These are phyloP conservation scores for Abelmoschus esculentus DNA, from an alignment of 345 rosid genomes.

Conservation along the genomic window DNA sequence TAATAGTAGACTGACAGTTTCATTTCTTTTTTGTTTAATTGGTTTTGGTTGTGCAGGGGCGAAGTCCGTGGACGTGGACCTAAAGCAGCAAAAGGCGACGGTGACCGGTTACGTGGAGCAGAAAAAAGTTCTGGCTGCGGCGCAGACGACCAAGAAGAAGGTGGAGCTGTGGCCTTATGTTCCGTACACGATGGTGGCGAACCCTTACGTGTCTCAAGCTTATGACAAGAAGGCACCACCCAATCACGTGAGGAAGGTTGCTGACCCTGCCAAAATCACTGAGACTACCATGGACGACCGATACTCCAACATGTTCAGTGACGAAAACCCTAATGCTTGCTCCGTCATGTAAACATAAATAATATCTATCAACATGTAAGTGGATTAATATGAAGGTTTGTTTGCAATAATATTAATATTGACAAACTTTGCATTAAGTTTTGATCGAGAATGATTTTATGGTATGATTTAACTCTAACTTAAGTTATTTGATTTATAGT, in stretches of 20 bases:
- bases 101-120: slow-evolving; percentile 61
- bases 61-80: slow-evolving; percentile 68
- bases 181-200: slow-evolving; percentile 52
- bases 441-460: too few relatives aligned
- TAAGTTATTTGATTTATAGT: too few relatives aligned
- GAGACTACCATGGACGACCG: slow-evolving; percentile 56
- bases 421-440: too few relatives aligned
- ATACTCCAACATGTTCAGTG: slow-evolving; percentile 66
- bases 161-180: slow-evolving; percentile 95
- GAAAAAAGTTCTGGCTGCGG: slow-evolving; percentile 60
- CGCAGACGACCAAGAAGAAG: slow-evolving; percentile 75
- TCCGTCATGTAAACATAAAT: slow-evolving; percentile 43
- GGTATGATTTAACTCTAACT: too few relatives aligned
- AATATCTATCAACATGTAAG: neutral
- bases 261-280: slow-evolving; percentile 36
- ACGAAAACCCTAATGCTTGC: slow-evolving; percentile 80
- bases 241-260: slow-evolving; percentile 55
- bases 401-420: too few relatives aligned
- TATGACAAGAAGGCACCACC: slow-evolving; percentile 94
- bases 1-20: too few relatives aligned
- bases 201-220: slow-evolving; percentile 72
- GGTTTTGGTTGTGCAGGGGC: slow-evolving; percentile 35
- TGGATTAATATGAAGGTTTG: neutral
- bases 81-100: slow-evolving; percentile 73
- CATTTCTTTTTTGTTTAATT: neutral